Evolutionary conservation across 2,329 filamentous ascomycete genomes (phyloP), one percentile per base, ranked within the genome.

Genomic region (Chrysoporthe austroafricana): DNA sequence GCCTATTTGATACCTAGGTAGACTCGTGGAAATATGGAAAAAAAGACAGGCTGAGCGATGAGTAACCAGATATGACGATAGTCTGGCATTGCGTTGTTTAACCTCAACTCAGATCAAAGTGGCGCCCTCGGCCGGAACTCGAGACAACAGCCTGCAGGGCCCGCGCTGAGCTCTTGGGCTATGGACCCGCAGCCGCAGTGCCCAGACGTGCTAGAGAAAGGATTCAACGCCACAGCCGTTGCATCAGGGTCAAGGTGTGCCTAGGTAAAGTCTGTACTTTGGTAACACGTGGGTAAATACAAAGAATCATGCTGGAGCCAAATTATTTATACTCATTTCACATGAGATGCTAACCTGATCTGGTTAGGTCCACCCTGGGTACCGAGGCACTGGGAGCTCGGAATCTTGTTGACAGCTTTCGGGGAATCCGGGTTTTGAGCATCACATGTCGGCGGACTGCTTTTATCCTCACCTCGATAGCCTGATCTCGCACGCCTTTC

Each of bases 301-400:
- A 26, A 26, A 26, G 26, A 26, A 26, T 26, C 26, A 26, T 26
- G 26, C 26, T 26, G 26, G 26, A 26, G 11, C 26, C 50, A 16
- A 32, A 32, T 32, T 57, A 39, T 57, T 57, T 57, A 57, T 57
- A 57, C n/a, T 32, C 54, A 57, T 54, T 54, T 54, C n/a, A 18
- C 7, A 9, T 2, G 1, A 0, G 1, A 2, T 1, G 43, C 43
- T 61, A 48, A 36, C 59, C 26, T 1, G 16, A 61, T 50, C 21
- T 4, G 9, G 59, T 50, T 48, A 61, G 59, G 3, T 4, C 8
- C 32, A 5, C 32, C 9, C 13, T 34, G 7, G 3, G 16, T 46
- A 44, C 59, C 59, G 59, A 61, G 59, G 59, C 43, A 60, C 57
- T 39, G 57, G 39, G 21, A 5, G 9, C 39, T 13, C n/a, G 36